A percentile compares a stretch with the other conserved stretches of the same genome.
Evolutionary conservation across 2,329 filamentous ascomycete species (phyloP).

Genomic region (Ceratocystis cacaofunesta): DNA sequence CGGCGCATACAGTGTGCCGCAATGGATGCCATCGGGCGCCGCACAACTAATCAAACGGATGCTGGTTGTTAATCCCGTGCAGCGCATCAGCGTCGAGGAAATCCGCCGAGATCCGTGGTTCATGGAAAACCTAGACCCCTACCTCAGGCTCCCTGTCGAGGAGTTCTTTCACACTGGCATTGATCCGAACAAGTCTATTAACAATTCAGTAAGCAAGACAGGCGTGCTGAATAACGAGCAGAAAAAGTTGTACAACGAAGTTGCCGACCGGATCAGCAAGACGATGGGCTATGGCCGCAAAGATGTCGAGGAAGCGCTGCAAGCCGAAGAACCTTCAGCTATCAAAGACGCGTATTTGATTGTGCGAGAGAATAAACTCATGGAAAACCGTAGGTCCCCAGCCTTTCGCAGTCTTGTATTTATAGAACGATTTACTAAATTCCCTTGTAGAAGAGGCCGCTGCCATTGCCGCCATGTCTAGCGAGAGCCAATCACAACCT

Average conservation of each 20-base stretch:
- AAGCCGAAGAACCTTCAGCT: constrained; percentile 82
- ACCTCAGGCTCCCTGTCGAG: constrained; percentile 74
- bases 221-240: constrained; percentile 70
- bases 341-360: constrained; percentile 99
- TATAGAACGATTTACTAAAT: constrained; percentile 20
- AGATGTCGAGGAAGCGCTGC: constrained; percentile 87
- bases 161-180: constrained; percentile 91
- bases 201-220: constrained; percentile 67
- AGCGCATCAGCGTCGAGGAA: constrained; percentile 84
- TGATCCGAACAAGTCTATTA: constrained; percentile 81
- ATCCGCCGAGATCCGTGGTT: constrained; percentile 95
- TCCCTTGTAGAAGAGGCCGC: constrained; percentile 25
- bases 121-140: constrained; percentile 66
- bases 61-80: constrained; percentile 88
- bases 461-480: constrained; percentile 20
- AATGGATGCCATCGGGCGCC: constrained; percentile 77
- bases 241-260: constrained; percentile 79
- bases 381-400: constrained; percentile 71
- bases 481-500: neutral
- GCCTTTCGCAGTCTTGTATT: neutral
- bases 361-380: constrained; percentile 91
- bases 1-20: constrained; percentile 82
- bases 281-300: constrained; percentile 95
- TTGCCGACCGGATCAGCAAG: constrained; percentile 89
- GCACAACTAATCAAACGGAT: constrained; percentile 74